Conservation (phyloP, 73 alveolate genomes). For the Stentor roeselii region DNA sequence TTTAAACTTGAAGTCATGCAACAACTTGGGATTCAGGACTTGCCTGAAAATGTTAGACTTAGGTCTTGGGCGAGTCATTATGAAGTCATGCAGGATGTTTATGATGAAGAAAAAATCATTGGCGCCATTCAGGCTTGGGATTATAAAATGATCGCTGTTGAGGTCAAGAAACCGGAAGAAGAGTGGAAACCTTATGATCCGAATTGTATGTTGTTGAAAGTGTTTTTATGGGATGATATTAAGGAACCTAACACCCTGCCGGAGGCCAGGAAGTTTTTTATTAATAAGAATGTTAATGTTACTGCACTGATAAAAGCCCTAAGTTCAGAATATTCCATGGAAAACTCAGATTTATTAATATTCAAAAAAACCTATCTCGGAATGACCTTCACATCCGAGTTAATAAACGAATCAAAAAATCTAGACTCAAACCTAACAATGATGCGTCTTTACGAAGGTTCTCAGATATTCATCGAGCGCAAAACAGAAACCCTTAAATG, state of each 20-base stretch:
- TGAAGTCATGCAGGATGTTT: conserved; percentile 4
- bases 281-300: neutral
- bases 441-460: conserved; percentile 8
- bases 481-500: conserved; percentile 15
- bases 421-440: neutral
- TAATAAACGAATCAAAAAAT: neutral
- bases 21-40: neutral
- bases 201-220: neutral
- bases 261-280: neutral
- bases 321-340: neutral
- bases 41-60: conserved; percentile 22
- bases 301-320: neutral
- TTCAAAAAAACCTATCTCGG: conserved; percentile 11
- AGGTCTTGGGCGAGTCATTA: neutral
- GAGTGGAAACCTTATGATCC: neutral
- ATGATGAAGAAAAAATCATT: conserved; percentile 27
- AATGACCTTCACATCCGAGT: neutral
- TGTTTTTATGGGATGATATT: neutral
- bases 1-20: conserved; percentile 9
- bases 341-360: neutral
- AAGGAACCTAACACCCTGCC: neutral
- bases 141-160: neutral
- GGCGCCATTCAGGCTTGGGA: neutral
- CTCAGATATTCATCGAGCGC: neutral
- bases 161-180: neutral